Percentiles rank a stretch among this genome's conserved stretches.
phyloP scores from a whole-genome alignment of 208 protist species.

The Trichomonas gallinae region DNA sequence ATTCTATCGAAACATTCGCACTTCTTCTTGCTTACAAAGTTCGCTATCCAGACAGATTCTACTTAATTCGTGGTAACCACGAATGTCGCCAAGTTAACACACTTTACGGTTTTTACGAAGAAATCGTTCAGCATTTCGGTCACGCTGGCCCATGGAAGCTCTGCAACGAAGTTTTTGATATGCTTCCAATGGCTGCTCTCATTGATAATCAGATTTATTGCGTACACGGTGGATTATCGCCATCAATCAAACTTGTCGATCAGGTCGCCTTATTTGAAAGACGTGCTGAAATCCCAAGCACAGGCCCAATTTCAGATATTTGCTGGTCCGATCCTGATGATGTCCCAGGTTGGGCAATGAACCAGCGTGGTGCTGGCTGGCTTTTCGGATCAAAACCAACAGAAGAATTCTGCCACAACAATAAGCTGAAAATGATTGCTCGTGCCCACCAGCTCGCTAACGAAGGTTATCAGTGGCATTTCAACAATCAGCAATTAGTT shows the following conservation, averaged over 20 bases:
- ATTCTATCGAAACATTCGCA: constrained; percentile 20
- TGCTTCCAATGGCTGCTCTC: constrained; percentile 59
- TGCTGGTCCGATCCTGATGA: constrained; percentile 46
- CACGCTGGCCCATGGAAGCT: constrained; percentile 64
- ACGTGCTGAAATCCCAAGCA: constrained; percentile 65
- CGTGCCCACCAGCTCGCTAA: constrained; percentile 48
- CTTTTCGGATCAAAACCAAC: constrained; percentile 92
- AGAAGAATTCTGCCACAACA: constrained; percentile 93
- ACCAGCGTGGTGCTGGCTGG: constrained; percentile 62
- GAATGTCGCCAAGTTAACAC: constrained; percentile 73
- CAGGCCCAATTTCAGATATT: constrained; percentile 39
- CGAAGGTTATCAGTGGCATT: constrained; percentile 87
- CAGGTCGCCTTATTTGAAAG: constrained; percentile 70
- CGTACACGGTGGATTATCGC: constrained; percentile 66
- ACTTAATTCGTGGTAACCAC: constrained; percentile 74
- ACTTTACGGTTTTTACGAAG: constrained; percentile 73
- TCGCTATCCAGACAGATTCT: constrained; percentile 63
- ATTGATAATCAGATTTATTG: constrained; percentile 59
- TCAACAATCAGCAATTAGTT: constrained; percentile 86
- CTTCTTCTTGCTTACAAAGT: constrained; percentile 25
- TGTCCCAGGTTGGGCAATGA: constrained; percentile 77
- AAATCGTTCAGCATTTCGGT: constrained; percentile 65
- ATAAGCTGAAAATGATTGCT: constrained; percentile 81
- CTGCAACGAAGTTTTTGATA: constrained; percentile 66
- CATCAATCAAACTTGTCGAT: constrained; percentile 49